Base-by-base conservation (phyloP, 78 protist genomes). In the Polysphondylium violaceum region DNA sequence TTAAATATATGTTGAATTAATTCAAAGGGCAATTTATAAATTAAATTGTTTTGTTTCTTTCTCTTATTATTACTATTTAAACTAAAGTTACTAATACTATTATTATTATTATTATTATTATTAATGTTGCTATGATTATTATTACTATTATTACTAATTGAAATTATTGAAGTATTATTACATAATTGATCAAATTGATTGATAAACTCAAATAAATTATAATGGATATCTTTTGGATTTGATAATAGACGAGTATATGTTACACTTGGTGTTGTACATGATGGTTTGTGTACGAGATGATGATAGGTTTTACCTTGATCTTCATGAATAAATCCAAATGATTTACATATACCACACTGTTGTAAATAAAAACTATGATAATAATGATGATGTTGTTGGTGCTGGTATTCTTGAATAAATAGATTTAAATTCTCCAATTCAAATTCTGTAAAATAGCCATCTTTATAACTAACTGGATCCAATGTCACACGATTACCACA, bases 21-120 rank as follows among this genome's bases (percentile, higher is more conserved):
- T 69, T 83, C 91, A n/a, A 69, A 79, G 40, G 91, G 91, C 59
- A 83, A 43, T n/a, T 44, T 53, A n/a, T 51, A 19, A 58, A 79
- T 50, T 33, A 51, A 65, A 11, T 56, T 25, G 23, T 59, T 31
- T 59, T 60, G 29, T 60, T n/a, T 60, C 25, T 60, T 60, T 31
- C 33, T 19, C 7, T 60, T 60, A 1, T n/a, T 58, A 27, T 27
- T 58, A 27, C 11, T n/a, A 1, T 60, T 47, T 14, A 7, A 47
- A 47, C 53, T 11, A 47, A 47, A 47, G 11, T 47, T 47, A 47
- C 11, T 47, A 47, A 14, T 47, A 47, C 53, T 47, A 47, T 11
- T 47, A 47, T 47, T 47, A 47, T 11, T 47, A 47, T 14, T 7
- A 47, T 7, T 47, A 11, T 47, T 14, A 47, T 47, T 47, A 47